These are phyloP conservation scores for Thermothelomyces thermophilus DNA, from an alignment of 2,329 filamentous ascomycete genomes.

Conservation along the genomic window DNA sequence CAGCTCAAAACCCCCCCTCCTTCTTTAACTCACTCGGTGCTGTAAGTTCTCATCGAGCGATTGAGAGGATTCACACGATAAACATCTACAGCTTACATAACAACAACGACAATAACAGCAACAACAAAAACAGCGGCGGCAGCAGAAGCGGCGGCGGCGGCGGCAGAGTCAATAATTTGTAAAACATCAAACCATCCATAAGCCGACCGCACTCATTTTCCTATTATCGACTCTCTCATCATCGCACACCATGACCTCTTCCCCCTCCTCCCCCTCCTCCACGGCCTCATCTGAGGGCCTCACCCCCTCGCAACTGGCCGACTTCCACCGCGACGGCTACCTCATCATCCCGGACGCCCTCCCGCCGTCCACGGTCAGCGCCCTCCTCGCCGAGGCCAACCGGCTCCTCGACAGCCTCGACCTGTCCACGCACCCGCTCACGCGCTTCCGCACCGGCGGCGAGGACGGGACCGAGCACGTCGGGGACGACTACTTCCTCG, in stretches of 20 bases:
- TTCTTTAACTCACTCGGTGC: neutral
- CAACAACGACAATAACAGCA: too few species aligned
- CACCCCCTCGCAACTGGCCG: conserved; percentile 60
- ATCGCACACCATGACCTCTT: too few species aligned
- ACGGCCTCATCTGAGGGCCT: conserved; percentile 44
- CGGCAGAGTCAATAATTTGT: too few species aligned
- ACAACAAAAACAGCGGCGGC: too few species aligned
- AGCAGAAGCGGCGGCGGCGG: too few species aligned
- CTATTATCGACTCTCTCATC: too few species aligned
- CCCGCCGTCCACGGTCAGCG: conserved; percentile 53
- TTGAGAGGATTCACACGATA: too few species aligned
- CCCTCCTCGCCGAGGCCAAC: conserved; percentile 69
- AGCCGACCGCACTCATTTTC: too few species aligned
- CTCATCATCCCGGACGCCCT: conserved; percentile 79
- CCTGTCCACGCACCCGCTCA: conserved; percentile 82
- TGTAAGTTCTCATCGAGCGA: neutral
- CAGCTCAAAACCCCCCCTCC: conserved; percentile 1
- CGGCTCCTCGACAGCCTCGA: conserved; percentile 67
- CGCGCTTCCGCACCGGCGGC: conserved; percentile 83
- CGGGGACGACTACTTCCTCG: conserved; percentile 90
- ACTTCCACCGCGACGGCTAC: conserved; percentile 80
- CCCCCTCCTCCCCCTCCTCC: too few species aligned
- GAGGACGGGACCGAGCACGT: conserved; percentile 63
- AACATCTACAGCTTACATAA: too few species aligned
- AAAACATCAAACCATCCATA: too few species aligned